Conservation (phyloP, 352 stramenopile species). For the Blastocystis sp. region DNA sequence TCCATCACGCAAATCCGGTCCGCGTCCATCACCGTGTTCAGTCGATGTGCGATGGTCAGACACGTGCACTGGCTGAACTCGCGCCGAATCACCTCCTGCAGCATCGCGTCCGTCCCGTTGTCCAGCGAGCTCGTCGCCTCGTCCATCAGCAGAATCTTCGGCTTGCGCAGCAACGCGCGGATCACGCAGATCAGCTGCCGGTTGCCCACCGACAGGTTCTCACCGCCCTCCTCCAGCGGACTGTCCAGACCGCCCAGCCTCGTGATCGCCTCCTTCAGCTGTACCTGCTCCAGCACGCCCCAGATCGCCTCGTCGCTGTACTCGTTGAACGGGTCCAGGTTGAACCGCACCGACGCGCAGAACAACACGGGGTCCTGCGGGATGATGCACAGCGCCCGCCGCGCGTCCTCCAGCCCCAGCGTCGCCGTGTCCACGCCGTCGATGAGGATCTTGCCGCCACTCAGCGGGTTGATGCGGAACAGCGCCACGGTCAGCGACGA, state of each 20-base stretch:
- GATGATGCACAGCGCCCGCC: no score
- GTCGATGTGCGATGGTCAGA: conserved; percentile 91
- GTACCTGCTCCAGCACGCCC: conserved; percentile 77
- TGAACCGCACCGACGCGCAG: conserved; percentile 84
- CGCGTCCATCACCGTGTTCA: conserved; percentile 94
- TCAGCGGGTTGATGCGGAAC: conserved; percentile 87
- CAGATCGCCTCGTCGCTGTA: no score
- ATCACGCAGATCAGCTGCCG: no score
- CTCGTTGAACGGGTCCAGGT: conserved; percentile 81
- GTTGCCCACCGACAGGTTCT: conserved; percentile 78
- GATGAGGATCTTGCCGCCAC: conserved; percentile 83
- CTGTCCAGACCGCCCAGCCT: conserved; percentile 75
- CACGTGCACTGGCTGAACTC: conserved; percentile 80
- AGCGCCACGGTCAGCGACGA: conserved; percentile 83
- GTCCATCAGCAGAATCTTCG: conserved; percentile 88
- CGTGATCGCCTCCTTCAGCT: conserved; percentile 76
- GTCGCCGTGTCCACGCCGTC: no score
- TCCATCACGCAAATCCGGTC: conserved; percentile 93
- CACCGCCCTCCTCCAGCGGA: conserved; percentile 76
- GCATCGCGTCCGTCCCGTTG: conserved; percentile 79
- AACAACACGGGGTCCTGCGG: no score
- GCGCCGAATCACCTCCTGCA: conserved; percentile 76
- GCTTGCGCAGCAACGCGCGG: conserved; percentile 79
- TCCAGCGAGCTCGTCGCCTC: conserved; percentile 86
- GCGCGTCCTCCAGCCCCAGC: no score